Evolutionary conservation across 352 stramenopile genomes (phyloP).

Genomic region (Pythium brachiatum): DNA sequence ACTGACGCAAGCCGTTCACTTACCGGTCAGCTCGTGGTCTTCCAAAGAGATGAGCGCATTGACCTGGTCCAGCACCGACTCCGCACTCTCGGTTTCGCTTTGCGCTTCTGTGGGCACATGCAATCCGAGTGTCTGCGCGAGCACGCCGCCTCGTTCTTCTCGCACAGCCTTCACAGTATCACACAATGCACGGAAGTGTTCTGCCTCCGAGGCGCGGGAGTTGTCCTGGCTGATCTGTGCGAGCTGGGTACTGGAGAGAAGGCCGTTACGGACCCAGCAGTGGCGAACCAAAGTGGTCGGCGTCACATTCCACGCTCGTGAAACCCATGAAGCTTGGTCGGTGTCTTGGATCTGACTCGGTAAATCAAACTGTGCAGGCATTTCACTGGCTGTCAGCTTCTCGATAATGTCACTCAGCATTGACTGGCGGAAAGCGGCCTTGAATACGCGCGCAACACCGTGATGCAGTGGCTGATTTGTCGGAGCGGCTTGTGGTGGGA

Average conservation of each 20-base stretch:
- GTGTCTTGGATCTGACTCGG: conserved; percentile 1
- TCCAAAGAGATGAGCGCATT: conserved; percentile 29
- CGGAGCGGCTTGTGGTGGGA: conserved; percentile 39
- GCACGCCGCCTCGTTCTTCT: conserved; percentile 11
- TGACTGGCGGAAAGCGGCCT: conserved; percentile 53
- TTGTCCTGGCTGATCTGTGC: conserved; percentile 29
- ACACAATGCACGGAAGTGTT: conserved; percentile 22
- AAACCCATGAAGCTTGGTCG: conserved; percentile 14
- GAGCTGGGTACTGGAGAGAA: conserved; percentile 22
- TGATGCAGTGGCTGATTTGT: conserved; percentile 61
- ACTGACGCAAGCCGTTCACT: neutral
- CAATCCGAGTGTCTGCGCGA: conserved; percentile 19
- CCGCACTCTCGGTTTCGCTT: neutral
- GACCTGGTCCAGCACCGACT: conserved; percentile 19
- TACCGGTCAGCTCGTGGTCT: conserved; percentile 28
- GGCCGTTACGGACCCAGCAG: conserved; percentile 26
- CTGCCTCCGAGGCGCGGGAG: conserved; percentile 22
- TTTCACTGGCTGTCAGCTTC: conserved; percentile 27
- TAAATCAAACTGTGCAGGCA: conserved; percentile 11
- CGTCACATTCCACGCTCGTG: conserved; percentile 21
- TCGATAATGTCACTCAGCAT: conserved; percentile 48
- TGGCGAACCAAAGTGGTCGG: conserved; percentile 26
- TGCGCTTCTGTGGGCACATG: neutral
- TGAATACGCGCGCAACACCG: conserved; percentile 53
- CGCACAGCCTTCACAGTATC: conserved; percentile 9